phyloP scores from a whole-genome alignment of 179 eudicot genomes.

The Silene vulgaris region DNA sequence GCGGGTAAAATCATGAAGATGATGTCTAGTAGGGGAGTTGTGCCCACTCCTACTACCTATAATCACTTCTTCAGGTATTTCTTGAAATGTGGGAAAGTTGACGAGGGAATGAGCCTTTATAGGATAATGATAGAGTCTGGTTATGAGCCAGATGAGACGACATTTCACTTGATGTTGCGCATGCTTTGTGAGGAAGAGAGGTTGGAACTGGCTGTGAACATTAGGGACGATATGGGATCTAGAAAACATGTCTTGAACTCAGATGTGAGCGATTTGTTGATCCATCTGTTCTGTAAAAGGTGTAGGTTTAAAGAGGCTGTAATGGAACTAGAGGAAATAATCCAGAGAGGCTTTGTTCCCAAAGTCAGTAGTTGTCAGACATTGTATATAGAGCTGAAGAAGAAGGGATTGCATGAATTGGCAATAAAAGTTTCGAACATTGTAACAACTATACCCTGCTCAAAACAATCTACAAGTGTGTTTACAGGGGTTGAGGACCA shows the following conservation, averaged over 20 bases:
- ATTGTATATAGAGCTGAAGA: conserved; percentile 42
- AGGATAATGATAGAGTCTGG: conserved; percentile 54
- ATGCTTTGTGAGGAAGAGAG: conserved; percentile 58
- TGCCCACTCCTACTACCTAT: conserved; percentile 60
- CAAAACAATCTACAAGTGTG: conserved; percentile 37
- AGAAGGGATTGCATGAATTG: conserved; percentile 37
- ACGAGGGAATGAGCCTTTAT: conserved; percentile 55
- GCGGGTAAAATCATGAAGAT: conserved; percentile 62
- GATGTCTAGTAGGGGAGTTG: conserved; percentile 56
- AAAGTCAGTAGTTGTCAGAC: conserved; percentile 40
- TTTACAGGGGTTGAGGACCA: conserved; percentile 26
- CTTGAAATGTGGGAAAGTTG: conserved; percentile 38
- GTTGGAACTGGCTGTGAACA: conserved; percentile 41
- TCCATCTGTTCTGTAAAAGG: conserved; percentile 49
- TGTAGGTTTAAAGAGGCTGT: conserved; percentile 51
- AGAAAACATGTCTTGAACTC: conserved; percentile 49
- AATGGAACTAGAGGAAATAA: conserved; percentile 51
- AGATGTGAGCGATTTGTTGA: conserved; percentile 42
- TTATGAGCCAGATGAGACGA: conserved; percentile 43
- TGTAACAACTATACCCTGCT: conserved; percentile 43
- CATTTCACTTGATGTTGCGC: conserved; percentile 53
- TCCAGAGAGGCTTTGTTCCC: conserved; percentile 53
- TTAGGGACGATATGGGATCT: conserved; percentile 59
- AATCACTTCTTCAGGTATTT: conserved; percentile 55
- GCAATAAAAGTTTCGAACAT: conserved; percentile 31